These are phyloP conservation scores for Geotrichum histeridarum DNA, from an alignment of 1,139 yeast genomes.

Conservation along the genomic window DNA sequence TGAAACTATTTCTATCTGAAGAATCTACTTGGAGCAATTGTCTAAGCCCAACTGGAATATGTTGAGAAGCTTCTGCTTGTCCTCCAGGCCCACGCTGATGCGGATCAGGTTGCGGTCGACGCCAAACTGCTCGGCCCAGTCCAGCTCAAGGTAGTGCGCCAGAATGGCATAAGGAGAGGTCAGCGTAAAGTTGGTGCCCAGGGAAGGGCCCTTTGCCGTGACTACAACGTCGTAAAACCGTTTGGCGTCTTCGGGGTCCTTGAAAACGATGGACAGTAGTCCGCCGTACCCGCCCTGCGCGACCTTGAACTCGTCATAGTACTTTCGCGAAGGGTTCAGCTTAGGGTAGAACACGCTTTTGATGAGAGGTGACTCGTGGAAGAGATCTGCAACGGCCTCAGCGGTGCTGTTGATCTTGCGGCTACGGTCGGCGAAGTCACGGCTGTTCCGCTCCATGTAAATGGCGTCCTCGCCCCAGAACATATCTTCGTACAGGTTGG, in stretches of 20 bases:
- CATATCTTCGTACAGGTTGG: constrained; percentile 60
- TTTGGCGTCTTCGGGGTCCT: constrained; percentile 60
- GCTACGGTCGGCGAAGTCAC: constrained; percentile 76
- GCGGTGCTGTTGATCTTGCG: constrained; percentile 63
- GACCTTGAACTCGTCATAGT: constrained; percentile 68
- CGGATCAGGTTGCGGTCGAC: constrained; percentile 77
- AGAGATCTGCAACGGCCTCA: constrained; percentile 45
- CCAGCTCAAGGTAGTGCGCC: constrained; percentile 82
- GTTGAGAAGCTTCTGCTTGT: constrained; percentile 41
- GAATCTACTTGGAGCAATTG: constrained; percentile 5
- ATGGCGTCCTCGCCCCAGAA: constrained; percentile 95
- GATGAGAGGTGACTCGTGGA: constrained; percentile 41
- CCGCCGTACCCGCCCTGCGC: constrained; percentile 91
- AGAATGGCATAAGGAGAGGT: constrained; percentile 88
- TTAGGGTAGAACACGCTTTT: constrained; percentile 69
- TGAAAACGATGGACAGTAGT: constrained; percentile 69
- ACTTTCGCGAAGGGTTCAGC: constrained; percentile 47
- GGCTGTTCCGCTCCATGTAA: constrained; percentile 83
- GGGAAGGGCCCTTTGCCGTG: constrained; percentile 86
- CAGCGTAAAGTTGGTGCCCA: constrained; percentile 89
- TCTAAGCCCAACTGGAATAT: constrained; percentile 37
- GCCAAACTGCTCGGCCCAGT: constrained; percentile 78
- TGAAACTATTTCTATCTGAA: not conserved
- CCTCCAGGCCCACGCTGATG: constrained; percentile 69
- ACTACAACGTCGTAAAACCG: constrained; percentile 69